These are phyloP conservation scores for Pugionium cornutum DNA, from an alignment of 345 rosid genomes.

Conservation along the genomic window DNA sequence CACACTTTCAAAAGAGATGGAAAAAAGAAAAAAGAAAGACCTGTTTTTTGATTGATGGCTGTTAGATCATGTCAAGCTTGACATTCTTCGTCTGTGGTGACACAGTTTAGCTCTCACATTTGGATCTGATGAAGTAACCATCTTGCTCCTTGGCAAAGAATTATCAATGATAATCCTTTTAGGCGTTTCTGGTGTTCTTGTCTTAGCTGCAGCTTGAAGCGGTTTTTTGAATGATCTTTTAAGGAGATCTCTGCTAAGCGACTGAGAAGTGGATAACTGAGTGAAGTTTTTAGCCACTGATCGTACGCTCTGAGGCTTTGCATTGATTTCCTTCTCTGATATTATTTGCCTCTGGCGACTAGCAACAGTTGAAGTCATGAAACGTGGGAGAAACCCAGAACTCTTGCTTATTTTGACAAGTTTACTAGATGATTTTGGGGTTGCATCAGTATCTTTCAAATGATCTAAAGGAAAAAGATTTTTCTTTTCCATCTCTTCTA, in stretches of 20 bases:
- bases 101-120: constrained; percentile 54
- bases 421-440: constrained; percentile 44
- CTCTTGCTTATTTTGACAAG: constrained; percentile 34
- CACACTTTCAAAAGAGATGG: constrained; percentile 7
- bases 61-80: constrained; percentile 58
- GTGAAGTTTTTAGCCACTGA: constrained; percentile 47
- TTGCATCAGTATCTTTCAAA: constrained; percentile 35
- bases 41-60: constrained; percentile 16
- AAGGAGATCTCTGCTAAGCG: constrained; percentile 50
- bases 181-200: constrained; percentile 42
- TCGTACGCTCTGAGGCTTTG: constrained; percentile 48
- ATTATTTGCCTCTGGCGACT: constrained; percentile 74
- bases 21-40: constrained; percentile 22
- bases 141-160: constrained; percentile 52
- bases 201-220: constrained; percentile 42
- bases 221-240: constrained; percentile 52
- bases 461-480: constrained; percentile 37
- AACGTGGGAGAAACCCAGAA: constrained; percentile 54
- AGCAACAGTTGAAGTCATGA: constrained; percentile 86
- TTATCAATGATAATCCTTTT: constrained; percentile 35
- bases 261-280: constrained; percentile 59
- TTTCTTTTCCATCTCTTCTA: constrained; percentile 38
- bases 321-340: constrained; percentile 54
- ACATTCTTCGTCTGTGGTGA: constrained; percentile 74
- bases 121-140: constrained; percentile 68